Evolutionary conservation across 2,329 filamentous ascomycete species (phyloP), one percentile per base, ranked within the genome.

Genomic region (Polytolypa hystricis): DNA sequence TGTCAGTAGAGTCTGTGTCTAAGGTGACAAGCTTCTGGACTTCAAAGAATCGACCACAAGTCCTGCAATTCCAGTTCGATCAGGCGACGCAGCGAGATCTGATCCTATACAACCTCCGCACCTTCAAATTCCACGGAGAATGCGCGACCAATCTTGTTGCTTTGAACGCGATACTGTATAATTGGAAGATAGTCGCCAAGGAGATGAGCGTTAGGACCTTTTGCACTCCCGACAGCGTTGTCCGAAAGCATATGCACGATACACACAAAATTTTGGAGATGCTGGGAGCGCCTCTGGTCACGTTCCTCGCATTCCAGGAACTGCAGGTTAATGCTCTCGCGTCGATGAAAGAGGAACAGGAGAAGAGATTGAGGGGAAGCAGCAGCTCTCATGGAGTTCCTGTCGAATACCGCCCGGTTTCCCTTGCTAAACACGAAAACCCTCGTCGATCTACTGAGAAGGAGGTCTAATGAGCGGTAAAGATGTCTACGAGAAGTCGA

Each of bases 1-100:
- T 69, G 28, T 56, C 55, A 1, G 43, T 48, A 4, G 57, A 61
- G 11, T 64, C 61, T 4, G 52, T 68, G 37, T 48, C 47, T 15
- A 61, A 57, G 35, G 40, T 63, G 25, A 55, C 49, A 30, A 50
- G 52, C 19, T 53, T 49, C 41, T 68, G 68, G 68, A 54, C 51
- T 20, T 55, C 57, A 2, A 67, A 66, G 39, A 67, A 68, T 33
- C 54, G 67, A 8, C 62, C 65, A 11, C 56, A 59, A 27, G 67
- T 72, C 15, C 54, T 62, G 6, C 64, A 71, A 40, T 73, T 73
- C 47, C 62, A 64, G 43, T 73, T 69, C 44, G 68, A 72, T 47
- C 65, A 70, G 48, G 50, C 51, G 14, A 71, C 66, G 6, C 69
- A 73, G 45, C 58, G 61, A 8, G 58, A 65, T 14, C 49, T 73